Evolutionary conservation across 192 early-diverging fungal species (phyloP).

Genomic region (Lobosporangium transversale): DNA sequence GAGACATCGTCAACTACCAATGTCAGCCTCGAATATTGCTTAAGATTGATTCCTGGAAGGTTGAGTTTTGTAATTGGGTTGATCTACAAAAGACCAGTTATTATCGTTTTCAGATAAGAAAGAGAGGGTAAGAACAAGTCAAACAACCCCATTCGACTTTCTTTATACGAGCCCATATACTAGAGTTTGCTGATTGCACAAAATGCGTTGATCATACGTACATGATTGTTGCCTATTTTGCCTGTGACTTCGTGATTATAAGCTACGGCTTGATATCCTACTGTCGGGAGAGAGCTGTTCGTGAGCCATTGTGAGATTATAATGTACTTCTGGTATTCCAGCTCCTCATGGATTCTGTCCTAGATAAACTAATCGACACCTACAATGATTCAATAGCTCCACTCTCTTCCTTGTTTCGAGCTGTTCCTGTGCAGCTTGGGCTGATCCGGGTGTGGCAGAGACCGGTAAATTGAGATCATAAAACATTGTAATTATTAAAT

Average conservation of each 20-base stretch:
- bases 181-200: no score
- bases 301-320: not conserved
- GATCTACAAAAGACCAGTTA: slow-evolving; percentile 38
- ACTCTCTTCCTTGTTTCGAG: slow-evolving; percentile 57
- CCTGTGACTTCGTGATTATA: slow-evolving; percentile 60
- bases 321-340: no score
- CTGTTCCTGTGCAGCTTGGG: slow-evolving; percentile 37
- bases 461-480: slow-evolving; percentile 68
- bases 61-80: slow-evolving; percentile 54
- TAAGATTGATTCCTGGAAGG: slow-evolving; percentile 49
- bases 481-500: slow-evolving; percentile 59
- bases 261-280: slow-evolving; percentile 69
- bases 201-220: no score
- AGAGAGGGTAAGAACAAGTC: no score
- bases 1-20: slow-evolving; percentile 65
- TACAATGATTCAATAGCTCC: slow-evolving; percentile 60
- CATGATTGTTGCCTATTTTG: slow-evolving; percentile 55
- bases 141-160: no score
- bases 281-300: slow-evolving; percentile 22
- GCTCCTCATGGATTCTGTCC: no score
- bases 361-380: not conserved
- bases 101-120: no score
- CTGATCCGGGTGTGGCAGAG: slow-evolving; percentile 22
- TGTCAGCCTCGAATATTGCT: slow-evolving; percentile 67
- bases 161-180: no score